A percentile compares a stretch with the other conserved stretches of the same genome.
phyloP scores from a whole-genome alignment of 306 rosid genomes.

The Leucaena leucocephala region DNA sequence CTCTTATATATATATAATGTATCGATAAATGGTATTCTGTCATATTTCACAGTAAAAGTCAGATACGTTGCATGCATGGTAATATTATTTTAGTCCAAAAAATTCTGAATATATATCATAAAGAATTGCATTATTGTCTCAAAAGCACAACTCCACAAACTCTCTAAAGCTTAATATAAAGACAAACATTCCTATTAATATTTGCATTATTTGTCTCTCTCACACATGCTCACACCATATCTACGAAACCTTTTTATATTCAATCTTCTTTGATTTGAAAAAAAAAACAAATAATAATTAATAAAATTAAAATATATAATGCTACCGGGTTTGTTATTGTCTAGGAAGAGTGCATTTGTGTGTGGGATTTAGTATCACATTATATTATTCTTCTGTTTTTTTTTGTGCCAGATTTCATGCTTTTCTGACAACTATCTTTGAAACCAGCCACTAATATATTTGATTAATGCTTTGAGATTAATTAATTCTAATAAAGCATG shows the following conservation, averaged over 20 bases:
- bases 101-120: constrained; percentile 8
- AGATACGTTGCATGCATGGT: background rate
- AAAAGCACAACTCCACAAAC: constrained; percentile 39
- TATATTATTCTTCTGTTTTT: background rate
- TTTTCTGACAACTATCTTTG: background rate
- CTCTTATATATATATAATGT: background rate
- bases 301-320: background rate
- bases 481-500: background rate
- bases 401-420: constrained; percentile 14
- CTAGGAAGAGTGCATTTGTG: constrained; percentile 22
- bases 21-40: background rate
- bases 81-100: background rate
- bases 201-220: constrained; percentile 12
- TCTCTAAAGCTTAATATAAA: constrained; percentile 32
- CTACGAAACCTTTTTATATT: constrained; percentile 15
- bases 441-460: background rate
- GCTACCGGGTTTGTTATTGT: constrained; percentile 27
- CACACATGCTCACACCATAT: constrained; percentile 28
- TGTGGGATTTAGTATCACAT: background rate
- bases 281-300: background rate
- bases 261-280: constrained; percentile 17
- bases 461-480: background rate
- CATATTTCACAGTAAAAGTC: constrained; percentile 6
- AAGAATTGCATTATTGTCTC: constrained; percentile 35
- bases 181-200: constrained; percentile 38